Evolutionary conservation across 192 early-diverging fungal genomes (phyloP), one percentile per base, ranked within the genome.

Genomic region (Umbelopsis sp.): DNA sequence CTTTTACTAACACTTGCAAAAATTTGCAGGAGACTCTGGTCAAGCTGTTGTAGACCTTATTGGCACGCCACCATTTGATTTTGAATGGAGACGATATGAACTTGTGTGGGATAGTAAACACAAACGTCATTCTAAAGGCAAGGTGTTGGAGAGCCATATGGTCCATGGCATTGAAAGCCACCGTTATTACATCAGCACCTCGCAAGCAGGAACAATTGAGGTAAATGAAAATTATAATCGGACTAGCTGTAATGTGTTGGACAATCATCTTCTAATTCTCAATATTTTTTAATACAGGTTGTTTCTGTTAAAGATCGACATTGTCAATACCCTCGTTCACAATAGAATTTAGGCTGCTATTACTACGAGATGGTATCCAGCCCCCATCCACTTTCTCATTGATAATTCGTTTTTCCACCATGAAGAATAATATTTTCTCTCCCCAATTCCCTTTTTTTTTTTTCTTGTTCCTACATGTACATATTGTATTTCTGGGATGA

Each of bases 61-160:
- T 51, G 83, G 83, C 47, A 75, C 66, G 12, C 80, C 83, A 14
- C 83, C 83, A 24, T 84, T 84, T 72, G 72, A 77, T 34, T 84
- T 84, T 59, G 78, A 73, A 25, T 84, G 81, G 76, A 74, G 66
- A 44, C 71, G 80, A 34, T 82, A 75, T 50, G 75, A 82, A 53
- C 38, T 81, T 25, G 70, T 82, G 12, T 78, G 54, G 56, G 72
- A 82, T 70, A 73, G 34, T 17, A 53, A 69, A 7, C 65, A 70
- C 14, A 79, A 73, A 29, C 66, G 59, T 2, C 72, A 81, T 51
- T 68, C 66, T 32, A 77, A 81, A 21, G 83, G 83, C 8, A 51
- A 56, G 10, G 73, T 78, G 5, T 26, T 81, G 16, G 83, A 84
- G 67, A 75, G 59, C n/a, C 77, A 82, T 43, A 65, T 69, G 21